Conservation (phyloP, 345 rosid genomes). For the Citrus mangshanensis region DNA sequence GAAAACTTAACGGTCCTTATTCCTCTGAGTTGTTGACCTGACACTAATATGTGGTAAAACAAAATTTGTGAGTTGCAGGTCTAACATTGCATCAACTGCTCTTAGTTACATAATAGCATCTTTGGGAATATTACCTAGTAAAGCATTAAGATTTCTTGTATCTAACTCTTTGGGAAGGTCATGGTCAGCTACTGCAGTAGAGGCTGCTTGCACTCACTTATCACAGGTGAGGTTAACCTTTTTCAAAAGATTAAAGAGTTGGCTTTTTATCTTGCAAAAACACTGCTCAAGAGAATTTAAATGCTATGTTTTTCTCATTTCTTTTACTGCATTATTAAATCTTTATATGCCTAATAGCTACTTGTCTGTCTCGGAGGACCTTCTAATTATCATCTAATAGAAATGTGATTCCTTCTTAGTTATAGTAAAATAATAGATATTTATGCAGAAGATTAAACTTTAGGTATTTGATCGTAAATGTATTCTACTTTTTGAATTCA, state of each 20-base stretch:
- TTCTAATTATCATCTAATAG: background rate
- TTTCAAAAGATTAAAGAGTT: background rate
- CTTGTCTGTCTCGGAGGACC: background rate
- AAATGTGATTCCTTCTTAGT: background rate
- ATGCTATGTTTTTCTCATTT: background rate
- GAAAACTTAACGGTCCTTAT: background rate
- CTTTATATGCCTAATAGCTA: background rate
- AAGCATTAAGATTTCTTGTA: constrained; percentile 38
- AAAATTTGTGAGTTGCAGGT: constrained; percentile 50
- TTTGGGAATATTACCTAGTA: constrained; percentile 59
- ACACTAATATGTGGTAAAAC: constrained; percentile 1
- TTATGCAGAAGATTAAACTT: background rate
- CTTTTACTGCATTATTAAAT: background rate
- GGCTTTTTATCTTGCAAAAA: constrained; percentile 4
- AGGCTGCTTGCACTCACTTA: constrained; percentile 69
- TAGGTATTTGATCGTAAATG: background rate
- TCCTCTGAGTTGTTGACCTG: background rate
- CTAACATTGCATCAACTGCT: constrained; percentile 43
- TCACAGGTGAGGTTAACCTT: constrained; percentile 44
- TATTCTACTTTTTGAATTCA: background rate
- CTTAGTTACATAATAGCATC: constrained; percentile 45
- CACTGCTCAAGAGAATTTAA: background rate
- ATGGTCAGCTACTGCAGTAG: constrained; percentile 65
- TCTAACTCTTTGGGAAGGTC: constrained; percentile 51
- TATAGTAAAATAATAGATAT: background rate